A percentile compares a stretch with the other conserved stretches of the same genome.
Conservation (phyloP, 148 eudicot species). For the Cornus florida region DNA sequence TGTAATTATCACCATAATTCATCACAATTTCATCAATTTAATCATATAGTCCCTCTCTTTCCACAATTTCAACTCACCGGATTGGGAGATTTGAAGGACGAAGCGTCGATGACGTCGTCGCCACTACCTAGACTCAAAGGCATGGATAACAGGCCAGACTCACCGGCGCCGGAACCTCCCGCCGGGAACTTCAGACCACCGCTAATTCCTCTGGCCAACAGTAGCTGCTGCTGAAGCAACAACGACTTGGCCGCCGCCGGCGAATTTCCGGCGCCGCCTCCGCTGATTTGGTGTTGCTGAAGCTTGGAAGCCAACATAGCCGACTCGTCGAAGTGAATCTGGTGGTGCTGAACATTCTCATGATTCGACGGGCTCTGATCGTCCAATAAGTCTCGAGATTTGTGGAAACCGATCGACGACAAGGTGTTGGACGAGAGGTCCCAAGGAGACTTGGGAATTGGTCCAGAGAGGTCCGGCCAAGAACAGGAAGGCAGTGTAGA, state of each 20-base stretch:
- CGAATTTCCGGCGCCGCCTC: constrained; percentile 3
- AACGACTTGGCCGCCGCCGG: constrained; percentile 36
- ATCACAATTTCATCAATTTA: background rate
- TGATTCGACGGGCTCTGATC: constrained; percentile 11
- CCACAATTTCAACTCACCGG: constrained; percentile 17
- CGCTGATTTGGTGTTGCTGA: constrained; percentile 55
- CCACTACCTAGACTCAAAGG: constrained; percentile 29
- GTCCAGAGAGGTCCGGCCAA: constrained; percentile 35
- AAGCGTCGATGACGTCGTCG: constrained; percentile 19
- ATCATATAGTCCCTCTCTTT: background rate
- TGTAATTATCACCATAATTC: constrained; percentile 3
- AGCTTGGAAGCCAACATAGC: constrained; percentile 31
- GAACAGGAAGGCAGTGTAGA: constrained; percentile 44
- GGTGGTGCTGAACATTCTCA: background rate
- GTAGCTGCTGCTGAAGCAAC: constrained; percentile 61
- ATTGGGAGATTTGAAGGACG: constrained; percentile 34
- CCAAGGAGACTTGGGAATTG: constrained; percentile 24
- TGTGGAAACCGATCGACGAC: background rate
- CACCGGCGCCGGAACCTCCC: constrained; percentile 17
- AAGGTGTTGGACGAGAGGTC: background rate
- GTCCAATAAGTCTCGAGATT: background rate
- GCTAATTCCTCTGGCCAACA: constrained; percentile 31
- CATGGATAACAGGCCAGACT: constrained; percentile 23
- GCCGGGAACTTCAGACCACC: constrained; percentile 25
- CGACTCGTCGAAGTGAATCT: constrained; percentile 17